Evolutionary conservation across 805 yeast genomes (phyloP).

Genomic region (Lachancea waltii): DNA sequence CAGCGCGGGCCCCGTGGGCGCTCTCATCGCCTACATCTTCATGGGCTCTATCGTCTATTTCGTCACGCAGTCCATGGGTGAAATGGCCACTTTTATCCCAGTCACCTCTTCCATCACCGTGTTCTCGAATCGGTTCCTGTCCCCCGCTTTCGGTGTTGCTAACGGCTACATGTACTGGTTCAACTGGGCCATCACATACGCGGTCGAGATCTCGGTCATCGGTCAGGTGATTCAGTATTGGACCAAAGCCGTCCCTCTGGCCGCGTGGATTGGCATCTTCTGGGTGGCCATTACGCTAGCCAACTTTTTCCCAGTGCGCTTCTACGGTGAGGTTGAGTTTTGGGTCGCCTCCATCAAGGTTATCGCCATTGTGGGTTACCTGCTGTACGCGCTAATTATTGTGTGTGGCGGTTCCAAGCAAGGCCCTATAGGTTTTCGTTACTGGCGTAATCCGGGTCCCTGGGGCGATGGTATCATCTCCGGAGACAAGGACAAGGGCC

Average conservation of each 20-base stretch:
- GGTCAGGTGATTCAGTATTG: conserved; percentile 50
- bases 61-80: conserved; percentile 62
- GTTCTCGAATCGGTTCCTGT: conserved; percentile 55
- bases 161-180: conserved; percentile 69
- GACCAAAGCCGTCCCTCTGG: conserved; percentile 50
- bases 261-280: conserved; percentile 56
- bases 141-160: conserved; percentile 61
- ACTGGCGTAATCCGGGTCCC: conserved; percentile 63
- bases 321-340: conserved; percentile 52
- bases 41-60: conserved; percentile 56
- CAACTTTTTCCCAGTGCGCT: conserved; percentile 49
- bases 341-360: conserved; percentile 51
- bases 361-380: conserved; percentile 48
- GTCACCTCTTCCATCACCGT: conserved; percentile 55
- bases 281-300: conserved; percentile 39
- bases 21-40: conserved; percentile 54
- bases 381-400: conserved; percentile 47
- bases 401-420: conserved; percentile 51
- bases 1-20: conserved; percentile 58
- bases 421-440: conserved; percentile 58
- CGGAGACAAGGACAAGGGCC: conserved; percentile 35
- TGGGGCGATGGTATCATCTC: conserved; percentile 54
- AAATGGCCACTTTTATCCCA: conserved; percentile 72
- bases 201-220: conserved; percentile 51
- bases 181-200: conserved; percentile 65